These are phyloP conservation scores for Excoecaria agallocha DNA, from an alignment of 345 rosid genomes.

Conservation along the genomic window DNA sequence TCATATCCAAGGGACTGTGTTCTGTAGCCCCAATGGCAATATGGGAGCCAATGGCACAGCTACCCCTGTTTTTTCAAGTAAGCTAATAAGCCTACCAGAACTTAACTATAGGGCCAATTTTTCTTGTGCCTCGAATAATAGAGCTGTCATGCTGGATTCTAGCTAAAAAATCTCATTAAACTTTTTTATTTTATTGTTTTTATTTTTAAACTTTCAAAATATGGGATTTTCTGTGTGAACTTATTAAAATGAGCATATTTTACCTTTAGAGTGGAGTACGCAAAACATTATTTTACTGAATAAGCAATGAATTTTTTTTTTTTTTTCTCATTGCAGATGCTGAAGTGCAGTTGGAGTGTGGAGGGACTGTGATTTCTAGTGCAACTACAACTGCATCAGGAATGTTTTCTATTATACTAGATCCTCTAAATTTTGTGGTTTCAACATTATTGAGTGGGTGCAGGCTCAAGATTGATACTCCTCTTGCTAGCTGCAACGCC, in stretches of 20 bases:
- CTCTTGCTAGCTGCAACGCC: conserved; percentile 56
- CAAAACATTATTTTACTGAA: too few relatives aligned
- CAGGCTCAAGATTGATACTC: conserved; percentile 46
- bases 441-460: conserved; percentile 42
- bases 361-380: conserved; percentile 42
- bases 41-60: conserved; percentile 34
- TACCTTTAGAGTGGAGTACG: too few relatives aligned
- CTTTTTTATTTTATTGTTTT: too few relatives aligned
- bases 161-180: too few relatives aligned
- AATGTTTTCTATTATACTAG: conserved; percentile 35
- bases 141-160: too few relatives aligned
- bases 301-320: too few relatives aligned
- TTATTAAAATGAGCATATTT: too few relatives aligned
- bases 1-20: conserved; percentile 44
- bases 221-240: too few relatives aligned
- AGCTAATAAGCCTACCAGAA: conserved; percentile 11
- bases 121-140: too few relatives aligned
- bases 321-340: conserved; percentile 37
- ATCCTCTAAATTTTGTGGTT: conserved; percentile 40
- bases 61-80: conserved; percentile 49
- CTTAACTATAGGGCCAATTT: background rate
- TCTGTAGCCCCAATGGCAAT: conserved; percentile 48
- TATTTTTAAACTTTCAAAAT: too few relatives aligned
- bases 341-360: conserved; percentile 47
- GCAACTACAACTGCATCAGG: conserved; percentile 46